phyloP scores from a whole-genome alignment of 176 grass and related monocot species.

The Avena sativa region DNA sequence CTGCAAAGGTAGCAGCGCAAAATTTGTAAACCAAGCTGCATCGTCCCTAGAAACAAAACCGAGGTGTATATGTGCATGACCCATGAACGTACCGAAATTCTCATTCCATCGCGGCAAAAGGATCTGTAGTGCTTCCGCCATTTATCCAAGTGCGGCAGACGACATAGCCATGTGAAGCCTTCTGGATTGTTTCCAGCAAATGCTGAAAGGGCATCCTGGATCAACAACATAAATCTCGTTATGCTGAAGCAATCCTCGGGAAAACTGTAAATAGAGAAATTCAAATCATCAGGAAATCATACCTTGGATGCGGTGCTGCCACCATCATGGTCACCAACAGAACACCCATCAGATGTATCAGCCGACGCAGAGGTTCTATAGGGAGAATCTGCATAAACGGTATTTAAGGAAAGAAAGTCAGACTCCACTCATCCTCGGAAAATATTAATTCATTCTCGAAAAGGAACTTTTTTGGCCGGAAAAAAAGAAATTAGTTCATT shows the following conservation, averaged over 20 bases:
- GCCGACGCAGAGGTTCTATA: slow-evolving; percentile 25
- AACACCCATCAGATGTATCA: slow-evolving; percentile 33
- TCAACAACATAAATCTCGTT: not conserved
- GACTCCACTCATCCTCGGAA: not conserved
- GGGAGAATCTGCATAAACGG: slow-evolving; percentile 12
- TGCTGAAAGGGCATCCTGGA: slow-evolving; percentile 51
- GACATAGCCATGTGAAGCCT: slow-evolving; percentile 63
- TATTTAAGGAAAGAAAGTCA: not conserved
- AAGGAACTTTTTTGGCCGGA: not conserved
- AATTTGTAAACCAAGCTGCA: slow-evolving; percentile 13
- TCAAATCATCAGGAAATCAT: slow-evolving; percentile 15
- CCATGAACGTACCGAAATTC: slow-evolving; percentile 53
- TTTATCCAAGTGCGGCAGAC: slow-evolving; percentile 43
- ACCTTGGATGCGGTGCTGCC: slow-evolving; percentile 51
- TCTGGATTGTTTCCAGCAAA: slow-evolving; percentile 32
- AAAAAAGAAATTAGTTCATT: not conserved
- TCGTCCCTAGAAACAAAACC: not conserved
- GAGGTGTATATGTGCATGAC: not conserved
- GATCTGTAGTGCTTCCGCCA: slow-evolving; percentile 64
- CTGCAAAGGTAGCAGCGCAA: slow-evolving; percentile 37
- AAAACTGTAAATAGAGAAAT: not conserved
- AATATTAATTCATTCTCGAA: not conserved
- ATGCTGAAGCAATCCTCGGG: slow-evolving; percentile 15
- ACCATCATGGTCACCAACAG: slow-evolving; percentile 14
- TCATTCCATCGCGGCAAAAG: slow-evolving; percentile 57